Percentiles rank a stretch among this genome's conserved stretches.
Conservation (phyloP, 2,329 filamentous ascomycete species). For the Claviceps sp. region DNA sequence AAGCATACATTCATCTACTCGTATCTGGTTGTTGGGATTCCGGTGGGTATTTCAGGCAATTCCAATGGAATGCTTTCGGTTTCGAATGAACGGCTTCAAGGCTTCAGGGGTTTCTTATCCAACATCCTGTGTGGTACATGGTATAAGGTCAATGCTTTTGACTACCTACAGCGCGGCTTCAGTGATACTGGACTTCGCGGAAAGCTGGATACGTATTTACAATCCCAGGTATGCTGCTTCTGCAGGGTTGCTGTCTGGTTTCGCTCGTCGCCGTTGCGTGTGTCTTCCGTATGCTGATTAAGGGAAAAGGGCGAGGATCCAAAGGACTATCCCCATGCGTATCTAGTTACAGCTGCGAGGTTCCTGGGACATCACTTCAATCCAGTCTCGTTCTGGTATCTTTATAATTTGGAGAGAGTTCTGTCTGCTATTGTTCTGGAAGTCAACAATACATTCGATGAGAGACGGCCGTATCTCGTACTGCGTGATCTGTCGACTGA, state of each 20-base stretch:
- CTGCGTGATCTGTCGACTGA: slow-evolving; percentile 14
- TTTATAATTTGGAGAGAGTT: slow-evolving; percentile 46
- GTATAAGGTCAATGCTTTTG: slow-evolving; percentile 45
- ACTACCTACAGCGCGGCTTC: slow-evolving; percentile 46
- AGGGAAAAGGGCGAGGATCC: slow-evolving; percentile 41
- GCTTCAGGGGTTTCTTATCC: slow-evolving; percentile 1
- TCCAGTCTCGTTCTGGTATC: slow-evolving; percentile 67
- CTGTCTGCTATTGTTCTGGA: slow-evolving; percentile 56
- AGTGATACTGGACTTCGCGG: slow-evolving; percentile 40
- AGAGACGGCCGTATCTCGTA: slow-evolving; percentile 36
- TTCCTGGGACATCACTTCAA: slow-evolving; percentile 63
- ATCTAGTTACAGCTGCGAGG: slow-evolving; percentile 55
- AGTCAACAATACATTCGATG: slow-evolving; percentile 66
- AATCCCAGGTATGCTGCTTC: slow-evolving; percentile 32
- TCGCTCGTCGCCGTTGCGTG: slow-evolving; percentile 1
- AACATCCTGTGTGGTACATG: slow-evolving; percentile 22
- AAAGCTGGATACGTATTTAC: slow-evolving; percentile 49
- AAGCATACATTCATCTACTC: slow-evolving; percentile 57
- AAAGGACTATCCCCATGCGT: slow-evolving; percentile 49
- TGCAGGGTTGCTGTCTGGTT: slow-evolving; percentile 3
- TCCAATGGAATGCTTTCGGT: slow-evolving; percentile 43
- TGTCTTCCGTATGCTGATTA: not conserved
- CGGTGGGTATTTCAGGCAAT: slow-evolving; percentile 46
- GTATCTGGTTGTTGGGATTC: slow-evolving; percentile 56
- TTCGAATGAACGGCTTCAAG: slow-evolving; percentile 11